Base-by-base conservation (phyloP, 163 green algal species). In the Chlamydomonas reinhardtii region DNA sequence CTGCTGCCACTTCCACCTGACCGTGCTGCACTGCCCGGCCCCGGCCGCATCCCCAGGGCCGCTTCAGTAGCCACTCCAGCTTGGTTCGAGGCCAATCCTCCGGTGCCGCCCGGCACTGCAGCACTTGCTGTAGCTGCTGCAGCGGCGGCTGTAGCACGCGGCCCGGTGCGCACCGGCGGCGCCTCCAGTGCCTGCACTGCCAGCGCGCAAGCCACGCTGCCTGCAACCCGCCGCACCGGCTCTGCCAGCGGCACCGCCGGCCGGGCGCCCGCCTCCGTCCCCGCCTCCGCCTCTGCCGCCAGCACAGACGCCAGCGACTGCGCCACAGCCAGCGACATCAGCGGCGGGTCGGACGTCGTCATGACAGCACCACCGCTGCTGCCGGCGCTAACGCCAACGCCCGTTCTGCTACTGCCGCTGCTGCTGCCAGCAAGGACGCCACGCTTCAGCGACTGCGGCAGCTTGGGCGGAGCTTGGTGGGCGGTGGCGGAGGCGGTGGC, bases 221-320 rank as follows among this genome's bases (percentile, higher is more conserved):
- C 66, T 24, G 77, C 77, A n/a, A 54, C 48, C 25, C 59, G n/a
- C 48, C 48, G 43, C 4, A 52, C 77, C 14, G 24, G 29, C 16
- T n/a, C 27, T 2, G 48, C 69, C 77, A 85, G 77, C 66, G 65
- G 43, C 31, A 85, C 43, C 31, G 43, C 77, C 11, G 48, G 9
- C 9, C 12, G 14, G 12, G 12, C 48, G 48, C 48, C 48, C n/a
- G 29, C 39, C 17, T 74, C 74, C 20, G 31, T 24, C 15, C 48
- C 48, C n/a, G 29, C 39, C 17, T 74, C 74, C 20, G 31, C 34
- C 15, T 82, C 76, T 64, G 43, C 32, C 32, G 37, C 65, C 65
- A 85, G 77, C 32, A 59, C 77, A 0, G 77, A 31, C n/a, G 77
- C 65, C 77, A 85, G 43, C 1, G 77, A 48, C 11, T 85, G 66